phyloP scores from a whole-genome alignment of 108 stramenopile genomes.

The Mayamaea pseudoterrestris region DNA sequence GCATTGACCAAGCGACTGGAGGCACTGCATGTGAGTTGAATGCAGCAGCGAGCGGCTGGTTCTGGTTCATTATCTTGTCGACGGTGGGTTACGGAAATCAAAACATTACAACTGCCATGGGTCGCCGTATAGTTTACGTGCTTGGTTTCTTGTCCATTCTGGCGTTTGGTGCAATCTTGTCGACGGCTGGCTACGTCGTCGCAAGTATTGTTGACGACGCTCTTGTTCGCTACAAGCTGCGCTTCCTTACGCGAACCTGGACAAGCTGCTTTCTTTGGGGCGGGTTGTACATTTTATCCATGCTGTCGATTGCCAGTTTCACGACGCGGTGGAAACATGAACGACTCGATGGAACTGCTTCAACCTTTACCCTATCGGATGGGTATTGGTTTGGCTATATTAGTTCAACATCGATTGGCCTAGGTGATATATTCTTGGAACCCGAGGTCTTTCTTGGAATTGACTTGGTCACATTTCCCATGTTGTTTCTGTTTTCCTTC shows the following conservation, averaged over 20 bases:
- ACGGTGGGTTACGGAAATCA: constrained; percentile 61
- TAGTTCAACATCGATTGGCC: constrained; percentile 21
- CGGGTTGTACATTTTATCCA: constrained; percentile 14
- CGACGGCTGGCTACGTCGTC: constrained; percentile 23
- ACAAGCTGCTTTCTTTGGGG: constrained; percentile 24
- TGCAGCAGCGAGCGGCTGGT: constrained; percentile 16
- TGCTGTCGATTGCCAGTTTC: constrained; percentile 13
- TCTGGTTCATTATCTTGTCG: constrained; percentile 46
- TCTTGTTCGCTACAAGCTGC: constrained; percentile 3
- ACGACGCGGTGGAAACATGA: constrained; percentile 2
- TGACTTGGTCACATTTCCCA: constrained; percentile 17
- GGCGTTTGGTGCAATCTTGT: constrained; percentile 27
- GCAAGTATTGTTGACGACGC: constrained; percentile 28
- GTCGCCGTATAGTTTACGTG: constrained; percentile 22
- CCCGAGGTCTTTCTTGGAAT: constrained; percentile 23
- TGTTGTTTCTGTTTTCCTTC: constrained; percentile 27
- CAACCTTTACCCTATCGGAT: constrained; percentile 4
- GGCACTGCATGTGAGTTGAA: constrained; percentile 13
- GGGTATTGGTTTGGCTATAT: constrained; percentile 38
- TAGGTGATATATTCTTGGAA: constrained; percentile 37
- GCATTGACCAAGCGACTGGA: constrained; percentile 26
- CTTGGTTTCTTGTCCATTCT: constrained; percentile 35
- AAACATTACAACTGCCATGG: constrained; percentile 22
- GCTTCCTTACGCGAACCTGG: constrained; percentile 9
- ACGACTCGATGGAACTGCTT: constrained; percentile 8